These are phyloP conservation scores for Rhododendron mucronatum DNA, from an alignment of 148 eudicot species.

Conservation along the genomic window DNA sequence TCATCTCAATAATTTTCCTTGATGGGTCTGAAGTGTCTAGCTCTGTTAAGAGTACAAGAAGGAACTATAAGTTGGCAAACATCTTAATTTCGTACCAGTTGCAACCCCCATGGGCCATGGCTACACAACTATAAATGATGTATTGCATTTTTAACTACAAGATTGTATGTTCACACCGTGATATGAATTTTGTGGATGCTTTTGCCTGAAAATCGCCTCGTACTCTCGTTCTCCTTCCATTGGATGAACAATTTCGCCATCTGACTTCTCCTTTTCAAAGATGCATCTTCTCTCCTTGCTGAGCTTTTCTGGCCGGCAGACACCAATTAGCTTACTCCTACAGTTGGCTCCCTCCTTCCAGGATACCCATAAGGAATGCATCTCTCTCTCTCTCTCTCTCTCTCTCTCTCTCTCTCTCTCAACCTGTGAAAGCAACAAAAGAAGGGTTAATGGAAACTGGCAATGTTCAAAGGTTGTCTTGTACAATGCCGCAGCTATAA, in stretches of 20 bases:
- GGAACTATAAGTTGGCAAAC: not conserved
- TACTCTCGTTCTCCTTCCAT: not conserved
- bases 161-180: not conserved
- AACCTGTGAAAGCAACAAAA: not conserved
- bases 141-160: not conserved
- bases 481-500: not conserved
- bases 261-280: not conserved
- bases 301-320: slow-evolving; percentile 8
- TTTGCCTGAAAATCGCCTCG: not conserved
- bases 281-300: not conserved
- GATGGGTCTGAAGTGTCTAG: slow-evolving; percentile 29
- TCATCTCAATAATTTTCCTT: slow-evolving; percentile 33
- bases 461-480: not conserved
- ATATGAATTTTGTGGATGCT: not conserved
- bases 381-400: slow-evolving; percentile 18
- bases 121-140: not conserved
- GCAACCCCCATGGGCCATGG: not conserved
- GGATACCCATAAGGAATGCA: slow-evolving; percentile 33
- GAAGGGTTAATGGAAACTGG: not conserved
- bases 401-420: slow-evolving; percentile 1
- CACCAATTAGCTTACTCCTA: slow-evolving; percentile 12
- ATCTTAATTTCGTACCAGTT: not conserved
- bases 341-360: slow-evolving; percentile 27
- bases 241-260: not conserved
- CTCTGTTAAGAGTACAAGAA: slow-evolving; percentile 14